These are phyloP conservation scores for Neurospora sp. DNA, from an alignment of 2,329 filamentous ascomycete species.

Conservation along the genomic window DNA sequence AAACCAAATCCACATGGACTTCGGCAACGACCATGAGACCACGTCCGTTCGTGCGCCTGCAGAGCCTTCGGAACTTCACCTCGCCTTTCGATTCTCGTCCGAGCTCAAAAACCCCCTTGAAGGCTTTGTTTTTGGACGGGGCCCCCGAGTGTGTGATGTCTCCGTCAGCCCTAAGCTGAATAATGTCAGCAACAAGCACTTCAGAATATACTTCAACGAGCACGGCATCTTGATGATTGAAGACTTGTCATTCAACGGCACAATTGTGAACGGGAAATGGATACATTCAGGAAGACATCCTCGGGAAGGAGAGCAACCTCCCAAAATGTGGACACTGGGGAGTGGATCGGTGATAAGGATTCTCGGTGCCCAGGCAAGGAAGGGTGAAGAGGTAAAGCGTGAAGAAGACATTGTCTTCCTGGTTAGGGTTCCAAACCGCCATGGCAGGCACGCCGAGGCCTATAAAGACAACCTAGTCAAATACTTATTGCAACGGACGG, in stretches of 20 bases:
- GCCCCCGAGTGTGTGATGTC: conserved; percentile 55
- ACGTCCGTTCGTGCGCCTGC: conserved; percentile 41
- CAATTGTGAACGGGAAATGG: conserved; percentile 65
- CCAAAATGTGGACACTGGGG: conserved; percentile 49
- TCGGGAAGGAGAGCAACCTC: conserved; percentile 23
- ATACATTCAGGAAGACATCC: conserved; percentile 36
- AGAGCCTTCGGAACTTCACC: conserved; percentile 49
- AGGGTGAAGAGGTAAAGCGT: conserved; percentile 36
- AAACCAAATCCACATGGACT: conserved; percentile 35
- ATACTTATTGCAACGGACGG: conserved; percentile 48
- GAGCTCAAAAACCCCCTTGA: conserved; percentile 53
- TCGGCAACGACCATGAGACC: conserved; percentile 40
- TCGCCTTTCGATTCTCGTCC: conserved; percentile 74
- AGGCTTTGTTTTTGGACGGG: conserved; percentile 84
- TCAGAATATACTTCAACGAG: conserved; percentile 84
- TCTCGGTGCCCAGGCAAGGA: conserved; percentile 7
- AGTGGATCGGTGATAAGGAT: conserved; percentile 68
- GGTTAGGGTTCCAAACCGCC: conserved; percentile 71
- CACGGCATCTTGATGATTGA: conserved; percentile 83
- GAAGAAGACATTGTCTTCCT: conserved; percentile 63
- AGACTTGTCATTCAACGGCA: conserved; percentile 93
- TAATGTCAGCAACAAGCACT: conserved; percentile 88
- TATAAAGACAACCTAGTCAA: conserved; percentile 60
- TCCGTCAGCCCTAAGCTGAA: neutral
- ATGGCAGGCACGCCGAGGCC: conserved; percentile 51